These are phyloP conservation scores for Xylariaceae sp. DNA, from an alignment of 2,329 filamentous ascomycete genomes.

Conservation along the genomic window DNA sequence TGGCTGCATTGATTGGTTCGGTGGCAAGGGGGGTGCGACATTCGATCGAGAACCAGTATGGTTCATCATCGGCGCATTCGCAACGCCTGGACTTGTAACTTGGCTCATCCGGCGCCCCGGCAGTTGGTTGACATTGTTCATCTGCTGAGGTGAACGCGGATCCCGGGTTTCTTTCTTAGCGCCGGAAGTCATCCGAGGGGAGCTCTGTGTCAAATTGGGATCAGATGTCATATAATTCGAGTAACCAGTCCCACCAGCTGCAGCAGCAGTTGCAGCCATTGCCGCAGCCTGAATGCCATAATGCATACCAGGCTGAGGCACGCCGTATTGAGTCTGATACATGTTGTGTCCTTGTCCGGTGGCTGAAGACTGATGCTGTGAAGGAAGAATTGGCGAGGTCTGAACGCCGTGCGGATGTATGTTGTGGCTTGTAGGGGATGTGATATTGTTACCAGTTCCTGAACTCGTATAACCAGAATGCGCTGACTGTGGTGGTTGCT, in stretches of 20 bases:
- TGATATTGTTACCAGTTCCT: slow-evolving; percentile 55
- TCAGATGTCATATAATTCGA: slow-evolving; percentile 73
- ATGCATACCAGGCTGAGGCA: slow-evolving; percentile 70
- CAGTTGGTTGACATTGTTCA: slow-evolving; percentile 60
- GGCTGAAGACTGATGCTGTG: slow-evolving; percentile 67
- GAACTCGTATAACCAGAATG: slow-evolving; percentile 63
- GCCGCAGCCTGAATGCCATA: slow-evolving; percentile 87
- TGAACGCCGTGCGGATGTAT: slow-evolving; percentile 65
- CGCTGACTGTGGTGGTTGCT: slow-evolving; percentile 63
- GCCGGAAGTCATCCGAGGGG: slow-evolving; percentile 67
- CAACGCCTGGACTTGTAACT: slow-evolving; percentile 69
- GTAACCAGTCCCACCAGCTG: slow-evolving; percentile 66
- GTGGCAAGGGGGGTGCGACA: slow-evolving; percentile 55
- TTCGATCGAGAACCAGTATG: slow-evolving; percentile 52
- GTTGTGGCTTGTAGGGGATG: slow-evolving; percentile 68
- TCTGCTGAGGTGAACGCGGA: slow-evolving; percentile 72
- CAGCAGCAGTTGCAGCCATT: slow-evolving; percentile 87
- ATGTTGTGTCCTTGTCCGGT: slow-evolving; percentile 67
- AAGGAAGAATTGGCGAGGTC: slow-evolving; percentile 74
- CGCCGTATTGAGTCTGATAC: slow-evolving; percentile 75
- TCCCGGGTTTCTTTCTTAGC: slow-evolving; percentile 68
- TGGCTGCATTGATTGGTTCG: slow-evolving; percentile 62
- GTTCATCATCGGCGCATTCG: slow-evolving; percentile 72
- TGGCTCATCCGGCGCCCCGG: slow-evolving; percentile 69
- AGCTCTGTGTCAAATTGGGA: slow-evolving; percentile 63